A percentile compares a stretch with the other conserved stretches of the same genome.
Conservation (phyloP, 345 rosid species). For the Citrus glauca region DNA sequence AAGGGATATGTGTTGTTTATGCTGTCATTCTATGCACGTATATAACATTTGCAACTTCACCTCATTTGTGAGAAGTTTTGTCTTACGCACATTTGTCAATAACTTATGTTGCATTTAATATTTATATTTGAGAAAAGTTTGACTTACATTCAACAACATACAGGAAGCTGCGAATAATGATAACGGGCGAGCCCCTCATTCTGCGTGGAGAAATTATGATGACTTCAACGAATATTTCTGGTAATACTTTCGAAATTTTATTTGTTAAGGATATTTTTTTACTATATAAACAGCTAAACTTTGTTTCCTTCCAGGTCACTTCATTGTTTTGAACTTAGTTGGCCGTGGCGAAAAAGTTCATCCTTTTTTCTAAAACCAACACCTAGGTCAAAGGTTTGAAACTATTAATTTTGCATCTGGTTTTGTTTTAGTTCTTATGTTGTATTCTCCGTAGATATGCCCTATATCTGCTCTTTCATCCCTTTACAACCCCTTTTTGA, state of each 20-base stretch:
- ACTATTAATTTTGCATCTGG: conserved; percentile 5
- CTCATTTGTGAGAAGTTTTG: neutral
- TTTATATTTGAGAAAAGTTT: conserved; percentile 2
- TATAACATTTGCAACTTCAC: neutral
- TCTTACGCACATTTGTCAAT: neutral
- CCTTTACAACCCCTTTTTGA: neutral
- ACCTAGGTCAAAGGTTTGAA: conserved; percentile 63
- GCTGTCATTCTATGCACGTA: neutral
- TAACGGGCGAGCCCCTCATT: conserved; percentile 94
- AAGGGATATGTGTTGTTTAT: neutral
- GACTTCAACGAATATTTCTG: conserved; percentile 95
- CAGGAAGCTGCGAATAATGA: conserved; percentile 92
- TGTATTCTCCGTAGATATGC: neutral
- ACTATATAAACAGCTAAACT: conserved; percentile 19
- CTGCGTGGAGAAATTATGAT: conserved; percentile 98
- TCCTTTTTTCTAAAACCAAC: conserved; percentile 76
- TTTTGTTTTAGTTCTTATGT: neutral
- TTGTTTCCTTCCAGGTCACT: conserved; percentile 62
- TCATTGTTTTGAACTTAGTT: conserved; percentile 83
- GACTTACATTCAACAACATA: conserved; percentile 10
- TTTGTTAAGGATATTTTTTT: conserved; percentile 1
- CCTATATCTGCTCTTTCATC: neutral
- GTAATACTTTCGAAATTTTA: conserved; percentile 31
- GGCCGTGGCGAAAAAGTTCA: conserved; percentile 81
- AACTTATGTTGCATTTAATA: neutral